A percentile compares a stretch with the other conserved stretches of the same genome.
Evolutionary conservation across 805 yeast species (phyloP).

Genomic region (Pichia sporocuriosa): DNA sequence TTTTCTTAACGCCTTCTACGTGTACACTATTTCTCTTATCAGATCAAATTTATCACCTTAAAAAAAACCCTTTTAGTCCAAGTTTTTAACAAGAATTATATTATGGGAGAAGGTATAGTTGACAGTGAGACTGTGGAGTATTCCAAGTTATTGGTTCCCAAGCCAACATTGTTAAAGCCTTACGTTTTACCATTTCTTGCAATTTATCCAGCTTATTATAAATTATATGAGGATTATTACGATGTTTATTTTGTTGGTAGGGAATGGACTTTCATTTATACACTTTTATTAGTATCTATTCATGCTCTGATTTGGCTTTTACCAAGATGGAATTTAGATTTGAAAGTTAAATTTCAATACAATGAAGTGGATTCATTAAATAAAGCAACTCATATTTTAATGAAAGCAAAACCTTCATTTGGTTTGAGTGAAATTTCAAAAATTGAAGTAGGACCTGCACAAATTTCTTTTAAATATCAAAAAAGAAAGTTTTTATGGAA

Average conservation of each 20-base stretch:
- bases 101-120: constrained; percentile 39
- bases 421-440: constrained; percentile 78
- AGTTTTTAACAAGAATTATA: no score
- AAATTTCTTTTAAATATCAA: constrained; percentile 73
- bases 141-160: constrained; percentile 71
- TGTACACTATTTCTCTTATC: no score
- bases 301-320: constrained; percentile 75
- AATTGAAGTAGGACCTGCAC: constrained; percentile 50
- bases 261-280: constrained; percentile 93
- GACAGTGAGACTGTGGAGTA: constrained; percentile 64
- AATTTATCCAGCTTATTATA: constrained; percentile 66
- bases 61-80: no score
- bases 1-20: no score
- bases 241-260: constrained; percentile 79
- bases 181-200: constrained; percentile 78
- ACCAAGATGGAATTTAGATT: constrained; percentile 87
- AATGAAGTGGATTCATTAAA: constrained; percentile 39
- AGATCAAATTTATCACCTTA: no score
- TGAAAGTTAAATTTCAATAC: constrained; percentile 68
- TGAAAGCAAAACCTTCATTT: constrained; percentile 76
- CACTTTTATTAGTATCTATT: constrained; percentile 64
- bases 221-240: constrained; percentile 60
- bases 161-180: constrained; percentile 53
- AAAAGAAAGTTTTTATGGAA: constrained; percentile 83
- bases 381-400: constrained; percentile 65